A percentile compares a stretch with the other conserved stretches of the same genome.
phyloP scores from a whole-genome alignment of 768 basidiomycete species.

The Calvatia gigantea region DNA sequence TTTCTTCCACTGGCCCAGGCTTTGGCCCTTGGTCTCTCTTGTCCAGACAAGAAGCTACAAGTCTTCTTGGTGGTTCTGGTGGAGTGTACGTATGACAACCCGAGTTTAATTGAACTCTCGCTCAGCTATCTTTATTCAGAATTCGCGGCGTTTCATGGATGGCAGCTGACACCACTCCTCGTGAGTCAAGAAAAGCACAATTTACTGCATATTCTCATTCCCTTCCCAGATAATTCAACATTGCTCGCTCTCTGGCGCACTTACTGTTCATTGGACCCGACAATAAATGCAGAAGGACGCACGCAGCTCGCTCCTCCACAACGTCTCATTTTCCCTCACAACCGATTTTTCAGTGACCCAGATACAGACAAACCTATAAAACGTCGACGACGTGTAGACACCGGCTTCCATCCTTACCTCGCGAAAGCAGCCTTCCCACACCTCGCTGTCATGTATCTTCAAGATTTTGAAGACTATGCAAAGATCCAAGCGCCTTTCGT shows the following conservation, averaged over 20 bases:
- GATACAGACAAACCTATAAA: conserved; percentile 33
- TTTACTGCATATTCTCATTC: conserved; percentile 10
- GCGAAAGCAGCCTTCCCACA: conserved; percentile 72
- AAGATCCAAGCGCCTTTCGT: conserved; percentile 68
- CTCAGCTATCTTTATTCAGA: conserved; percentile 28
- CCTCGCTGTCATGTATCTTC: conserved; percentile 59
- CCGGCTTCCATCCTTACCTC: conserved; percentile 71
- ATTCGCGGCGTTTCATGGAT: conserved; percentile 72
- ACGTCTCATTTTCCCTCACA: conserved; percentile 73
- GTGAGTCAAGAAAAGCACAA: conserved; percentile 29
- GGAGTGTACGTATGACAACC: conserved; percentile 38
- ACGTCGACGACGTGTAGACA: conserved; percentile 45
- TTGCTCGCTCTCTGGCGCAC: conserved; percentile 76
- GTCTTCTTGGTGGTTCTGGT: conserved; percentile 48
- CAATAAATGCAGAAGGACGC: conserved; percentile 38
- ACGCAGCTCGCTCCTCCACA: conserved; percentile 61
- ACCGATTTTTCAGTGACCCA: conserved; percentile 54
- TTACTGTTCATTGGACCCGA: conserved; percentile 58
- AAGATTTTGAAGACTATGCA: conserved; percentile 78
- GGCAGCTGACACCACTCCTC: conserved; percentile 46
- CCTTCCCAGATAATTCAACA: conserved; percentile 56
- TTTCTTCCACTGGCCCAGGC: conserved; percentile 34
- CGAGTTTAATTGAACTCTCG: not conserved
- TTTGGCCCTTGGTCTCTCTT: conserved; percentile 59
- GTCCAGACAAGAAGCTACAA: conserved; percentile 44